A percentile compares a stretch with the other conserved stretches of the same genome.
Conservation (phyloP, 441 rosid species). For the Mallotus japonicus region DNA sequence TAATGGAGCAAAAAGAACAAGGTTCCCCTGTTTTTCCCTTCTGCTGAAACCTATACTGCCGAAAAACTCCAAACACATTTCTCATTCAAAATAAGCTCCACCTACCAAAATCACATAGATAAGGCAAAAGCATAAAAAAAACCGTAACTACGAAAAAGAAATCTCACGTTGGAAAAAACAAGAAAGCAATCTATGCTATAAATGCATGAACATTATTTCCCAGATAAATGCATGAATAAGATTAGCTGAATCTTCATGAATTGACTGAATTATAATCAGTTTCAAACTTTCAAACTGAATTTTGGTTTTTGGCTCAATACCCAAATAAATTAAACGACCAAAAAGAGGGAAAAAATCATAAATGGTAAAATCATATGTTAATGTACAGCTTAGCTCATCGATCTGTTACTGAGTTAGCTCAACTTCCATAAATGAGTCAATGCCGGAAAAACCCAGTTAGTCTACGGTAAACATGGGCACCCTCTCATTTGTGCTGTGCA, state of each 20-base stretch:
- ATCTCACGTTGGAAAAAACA: conserved; percentile 11
- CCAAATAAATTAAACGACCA: background rate
- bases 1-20: no score
- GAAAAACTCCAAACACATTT: conserved; percentile 25
- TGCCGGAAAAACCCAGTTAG: conserved; percentile 47
- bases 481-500: background rate
- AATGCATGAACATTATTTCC: conserved; percentile 33
- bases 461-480: conserved; percentile 26
- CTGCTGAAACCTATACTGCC: conserved; percentile 17
- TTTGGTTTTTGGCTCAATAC: conserved; percentile 12
- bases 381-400: conserved; percentile 41
- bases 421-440: conserved; percentile 43
- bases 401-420: conserved; percentile 39
- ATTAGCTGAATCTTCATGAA: conserved; percentile 34
- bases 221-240: conserved; percentile 22
- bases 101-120: conserved; percentile 22
- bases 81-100: conserved; percentile 20
- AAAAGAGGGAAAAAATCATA: conserved; percentile 21
- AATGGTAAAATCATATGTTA: conserved; percentile 19
- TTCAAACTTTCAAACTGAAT: conserved; percentile 22
- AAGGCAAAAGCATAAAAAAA: background rate
- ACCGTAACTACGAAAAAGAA: background rate
- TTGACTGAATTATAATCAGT: conserved; percentile 21
- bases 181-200: conserved; percentile 26
- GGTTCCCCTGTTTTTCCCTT: no score